Conservation (phyloP, 805 yeast genomes). For the Monosporozyma yasuniensis region DNA sequence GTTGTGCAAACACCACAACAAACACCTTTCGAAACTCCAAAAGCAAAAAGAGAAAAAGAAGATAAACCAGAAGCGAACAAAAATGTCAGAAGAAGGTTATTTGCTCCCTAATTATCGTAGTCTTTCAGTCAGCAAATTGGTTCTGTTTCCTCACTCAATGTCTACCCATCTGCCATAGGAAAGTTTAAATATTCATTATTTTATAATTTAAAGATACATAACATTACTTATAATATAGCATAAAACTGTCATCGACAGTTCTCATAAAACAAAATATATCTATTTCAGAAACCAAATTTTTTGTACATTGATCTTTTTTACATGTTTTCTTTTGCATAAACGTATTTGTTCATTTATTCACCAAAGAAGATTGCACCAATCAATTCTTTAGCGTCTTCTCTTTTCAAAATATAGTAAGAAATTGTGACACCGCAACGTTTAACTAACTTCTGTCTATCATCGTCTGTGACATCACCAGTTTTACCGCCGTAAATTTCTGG, state of each 20-base stretch:
- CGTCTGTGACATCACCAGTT: constrained; percentile 30
- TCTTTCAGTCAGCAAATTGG: too few species aligned
- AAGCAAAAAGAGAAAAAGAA: not conserved
- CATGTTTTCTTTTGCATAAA: not conserved
- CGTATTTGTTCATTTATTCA: constrained; percentile 28
- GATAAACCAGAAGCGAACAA: constrained; percentile 16
- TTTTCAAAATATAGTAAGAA: constrained; percentile 40
- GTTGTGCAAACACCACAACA: not conserved
- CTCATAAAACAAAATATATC: not conserved
- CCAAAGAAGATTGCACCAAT: constrained; percentile 68
- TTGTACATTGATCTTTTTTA: not conserved
- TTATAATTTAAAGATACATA: not conserved
- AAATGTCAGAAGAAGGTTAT: constrained; percentile 30
- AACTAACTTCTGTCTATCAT: constrained; percentile 36
- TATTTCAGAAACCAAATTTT: not conserved
- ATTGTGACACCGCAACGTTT: constrained; percentile 56
- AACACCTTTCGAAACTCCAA: not conserved
- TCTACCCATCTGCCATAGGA: not conserved
- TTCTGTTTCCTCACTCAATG: too few species aligned
- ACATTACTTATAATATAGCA: not conserved
- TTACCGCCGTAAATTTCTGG: constrained; percentile 28
- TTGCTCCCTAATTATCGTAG: constrained; percentile 25
- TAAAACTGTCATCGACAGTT: not conserved
- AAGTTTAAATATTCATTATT: not conserved
- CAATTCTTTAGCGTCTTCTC: constrained; percentile 41